Base-by-base conservation (phyloP, 768 basidiomycete species). In the Russula virescens region DNA sequence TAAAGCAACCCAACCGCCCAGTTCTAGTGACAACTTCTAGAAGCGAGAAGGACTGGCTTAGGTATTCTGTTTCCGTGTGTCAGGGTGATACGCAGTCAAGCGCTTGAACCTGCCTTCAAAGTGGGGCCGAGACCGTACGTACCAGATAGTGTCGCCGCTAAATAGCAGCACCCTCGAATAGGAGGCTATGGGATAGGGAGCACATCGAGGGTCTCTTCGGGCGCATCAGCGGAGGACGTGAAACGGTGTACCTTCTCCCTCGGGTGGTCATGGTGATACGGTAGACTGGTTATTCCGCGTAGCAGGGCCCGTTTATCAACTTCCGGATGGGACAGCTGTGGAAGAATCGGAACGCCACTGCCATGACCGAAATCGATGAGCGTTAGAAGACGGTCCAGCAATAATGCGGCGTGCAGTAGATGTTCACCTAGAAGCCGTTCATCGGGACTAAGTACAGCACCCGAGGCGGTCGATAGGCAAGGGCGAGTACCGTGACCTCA, bases 1-100 rank as follows among this genome's bases (percentile, higher is more conserved):
- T n/a, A n/a, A n/a, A n/a, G n/a, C n/a, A n/a, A n/a, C n/a, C n/a
- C 84, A 71, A 13, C 86, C 85, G 5, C 80, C 81, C 5, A 77
- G 75, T 0, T 71, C 69, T n/a, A n/a, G n/a, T n/a, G n/a, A n/a
- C n/a, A n/a, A n/a, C n/a, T n/a, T n/a, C n/a, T 5, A 88, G 78
- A 43, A 77, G 78, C 5, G 40, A 54, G 66, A 80, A 77, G 3
- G 77, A 72, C 69, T 87, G 85, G 69, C n/a, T n/a, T n/a, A 88
- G 87, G 7, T 58, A 63, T 8, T 66, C 65, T 58, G 63, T 8
- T 66, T 64, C 31, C 86, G 80, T 1, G 82, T 80, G 14, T 76
- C 64, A 69, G 87, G 88, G 68, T 89, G 86, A 68, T 87, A 88
- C 2, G 65, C 86, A 88, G 68, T 89, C 87, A 16, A 87, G 75